phyloP scores from a whole-genome alignment of 2,329 filamentous ascomycete species.

The Myriosclerotinia curreyana region DNA sequence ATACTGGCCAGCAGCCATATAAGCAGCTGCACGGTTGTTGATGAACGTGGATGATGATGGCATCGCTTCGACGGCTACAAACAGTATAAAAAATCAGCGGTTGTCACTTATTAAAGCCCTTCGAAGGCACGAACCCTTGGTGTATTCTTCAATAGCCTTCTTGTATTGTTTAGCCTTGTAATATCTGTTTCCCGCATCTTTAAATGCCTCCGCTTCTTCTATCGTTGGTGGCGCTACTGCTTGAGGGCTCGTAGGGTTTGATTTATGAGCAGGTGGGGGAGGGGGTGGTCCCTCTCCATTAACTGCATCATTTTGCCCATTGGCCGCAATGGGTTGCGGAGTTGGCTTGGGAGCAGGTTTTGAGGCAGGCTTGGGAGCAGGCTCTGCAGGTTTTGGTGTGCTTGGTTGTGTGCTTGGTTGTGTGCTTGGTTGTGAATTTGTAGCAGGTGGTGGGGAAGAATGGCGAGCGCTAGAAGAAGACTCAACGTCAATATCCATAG shows the following conservation, averaged over 20 bases:
- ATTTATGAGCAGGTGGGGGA: conserved; percentile 69
- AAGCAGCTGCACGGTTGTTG: conserved; percentile 91
- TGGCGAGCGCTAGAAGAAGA: conserved; percentile 44
- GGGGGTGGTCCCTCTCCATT: conserved; percentile 47
- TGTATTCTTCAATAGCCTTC: conserved; percentile 88
- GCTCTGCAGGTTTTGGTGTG: conserved; percentile 37
- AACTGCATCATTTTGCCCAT: conserved; percentile 37
- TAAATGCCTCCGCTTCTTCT: conserved; percentile 87
- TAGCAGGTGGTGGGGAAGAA: conserved; percentile 53
- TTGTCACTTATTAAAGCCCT: conserved; percentile 1
- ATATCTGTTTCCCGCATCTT: conserved; percentile 89
- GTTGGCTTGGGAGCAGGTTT: conserved; percentile 9
- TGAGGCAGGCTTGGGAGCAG: conserved; percentile 42
- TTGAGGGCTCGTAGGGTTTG: conserved; percentile 57
- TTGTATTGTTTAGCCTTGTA: conserved; percentile 93
- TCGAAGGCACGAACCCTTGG: conserved; percentile 65
- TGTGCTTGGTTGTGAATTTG: conserved; percentile 27
- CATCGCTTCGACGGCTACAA: conserved; percentile 78
- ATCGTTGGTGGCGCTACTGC: conserved; percentile 42
- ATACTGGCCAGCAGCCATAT: conserved; percentile 83
- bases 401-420: conserved; percentile 16
- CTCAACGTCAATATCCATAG: conserved; percentile 72
- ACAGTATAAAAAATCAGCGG: conserved; percentile 23
- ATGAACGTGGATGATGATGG: conserved; percentile 85
- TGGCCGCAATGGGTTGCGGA: conserved; percentile 47